Percentiles rank a stretch among this genome's conserved stretches.
These are phyloP conservation scores for Cudoniella acicularis DNA, from an alignment of 495 filamentous ascomycete species.

Conservation along the genomic window DNA sequence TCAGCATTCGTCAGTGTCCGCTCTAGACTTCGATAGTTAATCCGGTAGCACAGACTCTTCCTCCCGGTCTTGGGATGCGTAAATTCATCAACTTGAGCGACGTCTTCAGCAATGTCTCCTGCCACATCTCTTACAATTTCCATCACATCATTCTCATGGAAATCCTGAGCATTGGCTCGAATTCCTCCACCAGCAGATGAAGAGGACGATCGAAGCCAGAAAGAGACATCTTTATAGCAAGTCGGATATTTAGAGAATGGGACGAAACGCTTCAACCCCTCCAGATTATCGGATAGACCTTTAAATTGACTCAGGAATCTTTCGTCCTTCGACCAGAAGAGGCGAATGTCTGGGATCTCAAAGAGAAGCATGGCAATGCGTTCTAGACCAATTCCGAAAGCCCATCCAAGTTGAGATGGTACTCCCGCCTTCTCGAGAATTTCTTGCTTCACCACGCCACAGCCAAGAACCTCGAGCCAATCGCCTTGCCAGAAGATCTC, in stretches of 20 bases:
- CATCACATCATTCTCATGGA: slow-evolving; percentile 97
- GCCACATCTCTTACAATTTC: slow-evolving; percentile 79
- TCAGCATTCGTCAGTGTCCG: slow-evolving; percentile 79
- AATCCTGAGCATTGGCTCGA: slow-evolving; percentile 39
- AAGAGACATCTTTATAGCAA: slow-evolving; percentile 87
- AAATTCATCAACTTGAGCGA: slow-evolving; percentile 76
- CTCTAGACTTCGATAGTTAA: slow-evolving; percentile 89
- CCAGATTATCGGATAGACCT: slow-evolving; percentile 43
- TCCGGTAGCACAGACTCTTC: slow-evolving; percentile 84
- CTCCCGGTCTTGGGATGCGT: slow-evolving; percentile 80
- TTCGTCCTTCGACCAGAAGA: slow-evolving; percentile 87
- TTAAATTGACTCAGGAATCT: slow-evolving; percentile 81
- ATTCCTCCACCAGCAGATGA: slow-evolving; percentile 49
- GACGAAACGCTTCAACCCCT: slow-evolving; percentile 60
- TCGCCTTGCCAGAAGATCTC: slow-evolving; percentile 93
- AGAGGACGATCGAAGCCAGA: slow-evolving; percentile 69
- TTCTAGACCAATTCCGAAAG: slow-evolving; percentile 90
- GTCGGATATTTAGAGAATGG: slow-evolving; percentile 88
- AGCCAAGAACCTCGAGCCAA: slow-evolving; percentile 94
- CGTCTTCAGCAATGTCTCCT: slow-evolving; percentile 84
- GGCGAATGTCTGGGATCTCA: slow-evolving; percentile 91
- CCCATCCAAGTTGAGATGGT: slow-evolving; percentile 81
- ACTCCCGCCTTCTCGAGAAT: slow-evolving; percentile 73
- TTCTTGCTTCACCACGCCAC: slow-evolving; percentile 82
- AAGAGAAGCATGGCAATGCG: slow-evolving; percentile 96